Conservation (phyloP, 2,329 filamentous ascomycete genomes). For the Nothophaeocryptopus gaeumannii region DNA sequence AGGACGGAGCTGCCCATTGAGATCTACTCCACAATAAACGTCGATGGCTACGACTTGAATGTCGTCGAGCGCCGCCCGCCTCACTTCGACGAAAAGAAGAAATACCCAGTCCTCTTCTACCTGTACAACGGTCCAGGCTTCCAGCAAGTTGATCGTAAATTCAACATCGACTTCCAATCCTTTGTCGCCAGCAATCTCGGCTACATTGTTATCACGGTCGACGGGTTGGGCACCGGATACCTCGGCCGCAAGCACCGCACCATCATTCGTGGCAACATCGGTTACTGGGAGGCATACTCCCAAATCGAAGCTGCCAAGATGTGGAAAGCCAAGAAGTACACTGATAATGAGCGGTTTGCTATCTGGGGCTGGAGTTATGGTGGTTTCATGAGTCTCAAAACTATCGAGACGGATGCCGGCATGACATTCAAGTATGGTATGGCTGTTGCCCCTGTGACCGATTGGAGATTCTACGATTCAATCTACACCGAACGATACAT, state of each 20-base stretch:
- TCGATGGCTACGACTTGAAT: slow-evolving; percentile 72
- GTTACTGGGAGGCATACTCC: slow-evolving; percentile 79
- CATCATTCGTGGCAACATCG: slow-evolving; percentile 77
- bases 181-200: slow-evolving; percentile 82
- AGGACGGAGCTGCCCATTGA: slow-evolving; percentile 78
- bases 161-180: slow-evolving; percentile 82
- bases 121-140: slow-evolving; percentile 95
- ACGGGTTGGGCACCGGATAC: slow-evolving; percentile 88
- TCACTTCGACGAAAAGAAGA: slow-evolving; percentile 77
- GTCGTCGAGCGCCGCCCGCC: slow-evolving; percentile 83
- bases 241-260: slow-evolving; percentile 81
- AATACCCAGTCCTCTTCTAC: slow-evolving; percentile 91
- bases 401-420: slow-evolving; percentile 85
- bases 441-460: slow-evolving; percentile 96
- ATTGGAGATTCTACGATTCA: slow-evolving; percentile 92
- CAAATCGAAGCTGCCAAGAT: slow-evolving; percentile 87
- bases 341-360: slow-evolving; percentile 76
- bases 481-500: slow-evolving; percentile 97
- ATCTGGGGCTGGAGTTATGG: slow-evolving; percentile 99
- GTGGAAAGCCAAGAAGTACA: slow-evolving; percentile 77
- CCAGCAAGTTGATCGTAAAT: slow-evolving; percentile 77
- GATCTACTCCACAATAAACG: slow-evolving; percentile 78
- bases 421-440: slow-evolving; percentile 93
- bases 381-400: slow-evolving; percentile 92
- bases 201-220: slow-evolving; percentile 92